Base-by-base conservation (phyloP, 352 stramenopile species). In the Globisporangium apiculatum region DNA sequence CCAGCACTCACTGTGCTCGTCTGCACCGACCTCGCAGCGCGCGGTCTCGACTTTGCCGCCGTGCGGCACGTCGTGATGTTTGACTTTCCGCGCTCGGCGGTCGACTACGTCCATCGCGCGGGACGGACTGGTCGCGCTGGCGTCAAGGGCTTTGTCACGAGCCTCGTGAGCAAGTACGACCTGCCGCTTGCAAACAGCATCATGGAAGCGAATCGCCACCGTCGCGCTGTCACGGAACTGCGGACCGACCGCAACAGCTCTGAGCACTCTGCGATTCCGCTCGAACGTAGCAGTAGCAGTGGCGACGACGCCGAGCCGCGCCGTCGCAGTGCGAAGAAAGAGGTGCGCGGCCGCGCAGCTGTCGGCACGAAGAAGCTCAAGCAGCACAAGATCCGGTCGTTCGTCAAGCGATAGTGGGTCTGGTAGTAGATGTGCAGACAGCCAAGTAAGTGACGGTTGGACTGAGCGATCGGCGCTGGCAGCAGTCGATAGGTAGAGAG, bases 61-160 rank as follows among this genome's bases (percentile, higher is more conserved):
- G 89, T 98, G 12, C 86, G 86, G 58, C 87, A 94, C 49, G 87
- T 98, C 10, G 73, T 98, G 15, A 96, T 98, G 72, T 87, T 97
- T 48, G 91, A 98, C 69, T 98, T 98, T 62, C 92, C 94, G 0
- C 76, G 77, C 36, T 95, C 89, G 47, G 90, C 94, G 17, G 91
- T 98, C 18, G 79, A 96, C 66, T 97, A 98, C 74, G 84, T 98
- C 50, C 95, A 98, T 74, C 88, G 95, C 24, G 84, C 82, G 37
- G 84, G 84, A 5, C 79, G 83, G 18, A 89, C 83, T 0, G 83
- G 83, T 0, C 68, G 83, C 50, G 81, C 79, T 4, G 79, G 80
- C 0, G 73, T 81, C 48, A 51, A 60, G 12, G 83, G 83, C 12
- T 71, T 80, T 35, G 80, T 93, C 35, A 90, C 81, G 17, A 91